A percentile compares a stretch with the other conserved stretches of the same genome.
Conservation (phyloP, 371 early-diverging fungal genomes). For the Syncephalastrum racemosum region DNA sequence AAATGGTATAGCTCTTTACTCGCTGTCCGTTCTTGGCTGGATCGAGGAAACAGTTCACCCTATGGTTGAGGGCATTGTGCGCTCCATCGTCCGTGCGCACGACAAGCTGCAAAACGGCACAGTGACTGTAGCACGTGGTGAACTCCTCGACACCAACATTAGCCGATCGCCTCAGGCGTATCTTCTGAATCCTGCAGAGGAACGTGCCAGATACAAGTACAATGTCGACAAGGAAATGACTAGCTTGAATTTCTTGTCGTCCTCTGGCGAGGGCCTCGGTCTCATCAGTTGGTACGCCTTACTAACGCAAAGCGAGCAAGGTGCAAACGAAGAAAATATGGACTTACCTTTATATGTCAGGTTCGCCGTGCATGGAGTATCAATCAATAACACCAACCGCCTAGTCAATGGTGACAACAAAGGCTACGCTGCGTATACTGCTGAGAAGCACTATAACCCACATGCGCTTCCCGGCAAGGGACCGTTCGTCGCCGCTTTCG, state of each 20-base stretch:
- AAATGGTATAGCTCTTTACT: constrained; percentile 31
- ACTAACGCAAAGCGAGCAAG: not conserved
- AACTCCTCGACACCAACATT: constrained; percentile 49
- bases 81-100: constrained; percentile 59
- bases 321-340: too few species aligned
- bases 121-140: constrained; percentile 33
- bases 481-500: constrained; percentile 61
- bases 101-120: constrained; percentile 36
- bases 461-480: constrained; percentile 14
- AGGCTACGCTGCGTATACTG: constrained; percentile 59
- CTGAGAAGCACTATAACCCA: constrained; percentile 37
- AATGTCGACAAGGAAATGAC: constrained; percentile 58
- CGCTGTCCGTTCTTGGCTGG: constrained; percentile 35
- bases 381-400: constrained; percentile 57
- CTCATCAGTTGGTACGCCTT: constrained; percentile 37
- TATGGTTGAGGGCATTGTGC: constrained; percentile 54
- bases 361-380: constrained; percentile 67
- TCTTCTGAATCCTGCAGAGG: constrained; percentile 53
- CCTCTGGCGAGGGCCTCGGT: constrained; percentile 28
- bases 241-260: constrained; percentile 33
- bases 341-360: constrained; percentile 21
- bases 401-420: constrained; percentile 69
- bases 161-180: constrained; percentile 62
- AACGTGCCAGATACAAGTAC: constrained; percentile 50
- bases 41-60: constrained; percentile 51